Percentiles rank a stretch among this genome's conserved stretches.
Evolutionary conservation across 257 asterid genomes (phyloP).

Genomic region (Salvia rosmarinus): DNA sequence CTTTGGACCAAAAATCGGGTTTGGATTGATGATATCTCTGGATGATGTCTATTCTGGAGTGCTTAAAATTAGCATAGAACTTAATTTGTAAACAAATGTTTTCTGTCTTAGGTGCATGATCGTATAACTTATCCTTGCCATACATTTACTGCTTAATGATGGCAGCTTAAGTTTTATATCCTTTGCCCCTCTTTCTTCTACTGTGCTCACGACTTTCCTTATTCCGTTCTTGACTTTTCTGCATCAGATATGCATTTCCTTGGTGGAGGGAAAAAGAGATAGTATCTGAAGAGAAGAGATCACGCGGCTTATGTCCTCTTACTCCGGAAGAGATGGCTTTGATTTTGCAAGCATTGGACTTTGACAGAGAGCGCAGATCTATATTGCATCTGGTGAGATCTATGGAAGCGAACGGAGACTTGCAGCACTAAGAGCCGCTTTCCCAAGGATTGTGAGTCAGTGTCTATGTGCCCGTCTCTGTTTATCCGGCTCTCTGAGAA

Average conservation of each 20-base stretch:
- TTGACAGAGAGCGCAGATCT: conserved; percentile 69
- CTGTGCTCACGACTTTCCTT: conserved; percentile 1
- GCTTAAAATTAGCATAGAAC: not conserved
- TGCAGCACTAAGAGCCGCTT: conserved; percentile 67
- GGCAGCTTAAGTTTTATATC: not conserved
- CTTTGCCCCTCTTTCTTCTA: not conserved
- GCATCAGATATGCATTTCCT: conserved; percentile 85
- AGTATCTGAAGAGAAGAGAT: conserved; percentile 76
- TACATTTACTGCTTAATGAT: not conserved
- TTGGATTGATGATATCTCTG: conserved; percentile 5
- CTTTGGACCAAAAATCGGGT: not conserved
- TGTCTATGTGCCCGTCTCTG: conserved; percentile 11
- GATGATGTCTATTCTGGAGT: not conserved
- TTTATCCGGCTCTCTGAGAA: not conserved
- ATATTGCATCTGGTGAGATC: conserved; percentile 93
- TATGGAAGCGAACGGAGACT: conserved; percentile 85
- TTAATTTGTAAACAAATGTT: not conserved
- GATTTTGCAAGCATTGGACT: conserved; percentile 78
- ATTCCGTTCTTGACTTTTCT: conserved; percentile 22
- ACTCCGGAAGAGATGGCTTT: conserved; percentile 89
- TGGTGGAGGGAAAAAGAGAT: conserved; percentile 98
- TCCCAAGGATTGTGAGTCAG: conserved; percentile 82
- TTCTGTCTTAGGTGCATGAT: not conserved
- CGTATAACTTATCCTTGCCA: not conserved
- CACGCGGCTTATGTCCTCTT: conserved; percentile 87